Percentiles rank a stretch among this genome's conserved stretches.
These are phyloP conservation scores for Solanum aculeatissimum DNA, from an alignment of 305 asterid genomes.

Conservation along the genomic window DNA sequence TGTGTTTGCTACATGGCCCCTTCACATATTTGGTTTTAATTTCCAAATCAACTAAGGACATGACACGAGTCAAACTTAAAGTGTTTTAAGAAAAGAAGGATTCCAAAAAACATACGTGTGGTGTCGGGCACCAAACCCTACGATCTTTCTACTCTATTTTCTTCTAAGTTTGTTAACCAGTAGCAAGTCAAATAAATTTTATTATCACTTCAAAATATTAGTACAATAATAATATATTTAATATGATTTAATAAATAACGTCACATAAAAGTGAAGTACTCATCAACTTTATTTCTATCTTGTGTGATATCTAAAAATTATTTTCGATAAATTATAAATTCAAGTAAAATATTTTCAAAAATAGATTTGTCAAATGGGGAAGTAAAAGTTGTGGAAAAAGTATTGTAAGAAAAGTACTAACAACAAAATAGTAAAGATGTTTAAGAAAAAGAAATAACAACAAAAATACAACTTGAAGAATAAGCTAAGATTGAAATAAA, in stretches of 20 bases:
- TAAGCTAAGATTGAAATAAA: neutral
- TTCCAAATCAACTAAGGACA: constrained; percentile 7
- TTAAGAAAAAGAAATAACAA: neutral
- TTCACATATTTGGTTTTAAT: neutral
- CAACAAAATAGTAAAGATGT: neutral
- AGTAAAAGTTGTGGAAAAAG: neutral
- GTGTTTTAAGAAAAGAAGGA: neutral
- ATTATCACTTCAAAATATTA: neutral
- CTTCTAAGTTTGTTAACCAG: neutral
- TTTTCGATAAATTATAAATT: neutral
- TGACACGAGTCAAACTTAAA: constrained; percentile 22
- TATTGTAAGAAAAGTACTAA: neutral
- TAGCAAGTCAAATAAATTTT: neutral
- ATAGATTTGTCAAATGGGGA: neutral
- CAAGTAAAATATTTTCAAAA: neutral
- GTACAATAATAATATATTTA: neutral
- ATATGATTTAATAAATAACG: neutral
- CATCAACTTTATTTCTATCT: neutral
- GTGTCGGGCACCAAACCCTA: constrained; percentile 20
- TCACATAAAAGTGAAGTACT: neutral
- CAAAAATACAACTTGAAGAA: neutral
- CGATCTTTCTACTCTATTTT: neutral
- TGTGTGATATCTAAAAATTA: neutral
- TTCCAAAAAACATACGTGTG: constrained; percentile 33
- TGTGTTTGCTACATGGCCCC: constrained; percentile 5